Conservation (phyloP, 1,139 yeast species). For the Casaregolazyma lundiana region DNA sequence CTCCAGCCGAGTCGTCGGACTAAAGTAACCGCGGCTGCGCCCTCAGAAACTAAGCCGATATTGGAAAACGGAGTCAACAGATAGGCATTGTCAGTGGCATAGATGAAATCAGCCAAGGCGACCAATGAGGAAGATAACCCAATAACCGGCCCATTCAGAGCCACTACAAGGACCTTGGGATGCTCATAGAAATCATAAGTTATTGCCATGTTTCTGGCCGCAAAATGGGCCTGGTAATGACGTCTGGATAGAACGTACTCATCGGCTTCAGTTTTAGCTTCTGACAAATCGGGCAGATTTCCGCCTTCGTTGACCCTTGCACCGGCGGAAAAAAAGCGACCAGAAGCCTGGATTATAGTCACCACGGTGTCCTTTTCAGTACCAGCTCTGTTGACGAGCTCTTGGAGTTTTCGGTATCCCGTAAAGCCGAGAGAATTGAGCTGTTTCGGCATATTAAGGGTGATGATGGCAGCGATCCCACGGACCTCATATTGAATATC, state of each 20-base stretch:
- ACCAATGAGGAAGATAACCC: constrained; percentile 76
- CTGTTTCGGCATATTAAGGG: constrained; percentile 57
- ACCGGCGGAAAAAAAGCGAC: constrained; percentile 80
- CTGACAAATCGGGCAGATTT: constrained; percentile 11
- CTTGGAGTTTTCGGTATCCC: constrained; percentile 62
- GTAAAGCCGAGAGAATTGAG: constrained; percentile 66
- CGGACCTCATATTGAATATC: constrained; percentile 39
- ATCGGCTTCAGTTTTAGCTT: constrained; percentile 24
- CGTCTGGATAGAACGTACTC: constrained; percentile 19
- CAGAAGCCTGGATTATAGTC: constrained; percentile 68
- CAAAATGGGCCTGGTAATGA: constrained; percentile 36
- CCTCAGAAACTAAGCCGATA: constrained; percentile 81
- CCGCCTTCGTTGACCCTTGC: constrained; percentile 52
- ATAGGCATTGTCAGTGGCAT: constrained; percentile 61
- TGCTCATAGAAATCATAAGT: constrained; percentile 70
- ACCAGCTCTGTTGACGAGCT: constrained; percentile 60
- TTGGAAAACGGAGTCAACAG: constrained; percentile 75
- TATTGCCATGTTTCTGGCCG: constrained; percentile 64
- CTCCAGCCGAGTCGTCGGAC: constrained; percentile 71
- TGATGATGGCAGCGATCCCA: constrained; percentile 58
- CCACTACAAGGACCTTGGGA: constrained; percentile 65
- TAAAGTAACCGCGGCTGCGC: constrained; percentile 67
- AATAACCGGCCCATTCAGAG: constrained; percentile 83
- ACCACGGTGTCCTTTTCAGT: constrained; percentile 58
- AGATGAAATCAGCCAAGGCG: constrained; percentile 70